Base-by-base conservation (phyloP, 768 basidiomycete species). In the Boletus huronensis region DNA sequence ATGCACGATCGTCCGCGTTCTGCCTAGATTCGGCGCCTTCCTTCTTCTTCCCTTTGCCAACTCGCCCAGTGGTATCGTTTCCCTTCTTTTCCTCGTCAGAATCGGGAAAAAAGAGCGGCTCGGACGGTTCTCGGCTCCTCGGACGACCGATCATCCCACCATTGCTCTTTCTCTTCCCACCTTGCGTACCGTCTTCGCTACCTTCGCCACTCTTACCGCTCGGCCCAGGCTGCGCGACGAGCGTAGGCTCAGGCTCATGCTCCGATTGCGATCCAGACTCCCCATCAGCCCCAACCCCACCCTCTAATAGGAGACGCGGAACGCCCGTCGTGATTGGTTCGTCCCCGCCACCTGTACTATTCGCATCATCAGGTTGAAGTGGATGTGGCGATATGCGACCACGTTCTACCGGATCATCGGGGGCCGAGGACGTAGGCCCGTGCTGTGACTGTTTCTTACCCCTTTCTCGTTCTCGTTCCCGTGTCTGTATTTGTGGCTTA, bases 81-180 rank as follows among this genome's bases (percentile, higher is more conserved):
- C 16, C 38, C 14, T 41, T 48, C 14, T 5, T 9, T 1, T 57
- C 55, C 6, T 60, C 63, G 13, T 66, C 64, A 8, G 69, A 58
- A 6, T 58, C 64, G 21, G 64, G 70, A 13, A 70, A 58, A 25
- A 62, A 70, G 44, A 71, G 58, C 0, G 70, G 62, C 28, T 61
- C 66, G n/a, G 60, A 56, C 2, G 58, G 56, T 11, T 46, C 43
- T 36, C 59, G 51, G 40, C 50, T 50, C 47, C 57, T 54, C 7
- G 59, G 54, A 21, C 35, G 58, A 32, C 53, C 54, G 17, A 49
- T 42, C 13, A 38, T 19, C 14, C 36, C 21, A 9, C 28, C 21
- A 3, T 7, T 35, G 1, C 17, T 28, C 23, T n/a, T 53, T 25
- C 40, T 34, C 35, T 17, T 21, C 5, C 9, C 28, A 17, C 19